Conservation (phyloP, 2,329 filamentous ascomycete species). For the Neofusicoccum parvum region DNA sequence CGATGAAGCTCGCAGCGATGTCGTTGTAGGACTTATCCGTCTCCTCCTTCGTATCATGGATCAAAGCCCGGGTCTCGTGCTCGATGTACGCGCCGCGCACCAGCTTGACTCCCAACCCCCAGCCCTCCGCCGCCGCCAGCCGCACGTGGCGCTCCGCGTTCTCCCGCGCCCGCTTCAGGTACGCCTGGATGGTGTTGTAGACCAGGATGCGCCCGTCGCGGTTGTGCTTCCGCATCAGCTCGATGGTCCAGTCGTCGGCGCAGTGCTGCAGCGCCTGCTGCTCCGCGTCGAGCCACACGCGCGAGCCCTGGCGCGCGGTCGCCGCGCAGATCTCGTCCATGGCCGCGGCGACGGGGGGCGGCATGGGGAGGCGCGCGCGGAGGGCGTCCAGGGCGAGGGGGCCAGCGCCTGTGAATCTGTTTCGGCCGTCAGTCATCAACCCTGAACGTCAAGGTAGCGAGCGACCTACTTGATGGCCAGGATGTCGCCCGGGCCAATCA, state of each 20-base stretch:
- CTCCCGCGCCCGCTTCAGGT: slow-evolving; percentile 52
- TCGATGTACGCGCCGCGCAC: slow-evolving; percentile 61
- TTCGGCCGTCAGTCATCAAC: no score
- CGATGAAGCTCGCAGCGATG: slow-evolving; percentile 60
- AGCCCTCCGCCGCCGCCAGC: slow-evolving; percentile 49
- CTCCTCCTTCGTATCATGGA: slow-evolving; percentile 57
- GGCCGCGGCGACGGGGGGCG: slow-evolving; percentile 70
- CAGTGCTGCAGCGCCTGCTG: slow-evolving; percentile 72
- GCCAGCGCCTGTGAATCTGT: slow-evolving; percentile 78
- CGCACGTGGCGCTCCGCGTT: slow-evolving; percentile 51
- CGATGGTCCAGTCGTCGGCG: slow-evolving; percentile 57
- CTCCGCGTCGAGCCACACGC: slow-evolving; percentile 82
- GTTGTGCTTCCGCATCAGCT: slow-evolving; percentile 57
- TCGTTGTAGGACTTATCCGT: slow-evolving; percentile 68
- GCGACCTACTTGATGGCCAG: slow-evolving; percentile 47
- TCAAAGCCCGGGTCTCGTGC: slow-evolving; percentile 52
- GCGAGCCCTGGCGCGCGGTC: slow-evolving; percentile 65
- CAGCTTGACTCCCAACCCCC: slow-evolving; percentile 58
- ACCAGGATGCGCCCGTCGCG: slow-evolving; percentile 73
- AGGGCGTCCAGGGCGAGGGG: slow-evolving; percentile 69
- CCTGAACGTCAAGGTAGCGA: no score
- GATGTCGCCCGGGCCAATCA: slow-evolving; percentile 49
- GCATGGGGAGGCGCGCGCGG: slow-evolving; percentile 63
- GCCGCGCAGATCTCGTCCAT: slow-evolving; percentile 67
- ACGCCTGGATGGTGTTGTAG: slow-evolving; percentile 66